Conservation (phyloP, 2,329 filamentous ascomycete species). For the Fusarium miscanthi region DNA sequence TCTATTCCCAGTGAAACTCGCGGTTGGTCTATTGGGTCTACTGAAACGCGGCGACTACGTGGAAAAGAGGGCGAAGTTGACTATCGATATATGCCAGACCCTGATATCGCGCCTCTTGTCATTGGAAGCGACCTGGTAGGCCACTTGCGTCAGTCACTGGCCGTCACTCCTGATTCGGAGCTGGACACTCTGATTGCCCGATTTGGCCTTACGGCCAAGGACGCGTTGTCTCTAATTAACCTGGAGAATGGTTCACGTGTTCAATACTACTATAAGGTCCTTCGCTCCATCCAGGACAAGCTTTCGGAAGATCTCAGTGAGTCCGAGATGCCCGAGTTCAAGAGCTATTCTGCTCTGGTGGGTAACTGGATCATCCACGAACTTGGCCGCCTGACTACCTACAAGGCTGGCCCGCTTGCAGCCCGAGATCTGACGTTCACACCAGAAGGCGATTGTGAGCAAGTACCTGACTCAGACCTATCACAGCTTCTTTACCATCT, state of each 20-base stretch:
- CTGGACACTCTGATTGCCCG: constrained; percentile 69
- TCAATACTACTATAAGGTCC: constrained; percentile 81
- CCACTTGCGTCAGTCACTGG: constrained; percentile 71
- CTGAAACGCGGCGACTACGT: constrained; percentile 81
- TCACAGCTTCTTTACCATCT: constrained; percentile 64
- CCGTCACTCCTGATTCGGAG: constrained; percentile 77
- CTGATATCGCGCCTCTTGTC: constrained; percentile 83
- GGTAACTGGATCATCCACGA: constrained; percentile 81
- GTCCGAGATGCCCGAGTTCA: constrained; percentile 42
- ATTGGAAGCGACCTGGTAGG: constrained; percentile 77
- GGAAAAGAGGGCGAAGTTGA: constrained; percentile 98
- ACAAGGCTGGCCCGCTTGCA: constrained; percentile 53
- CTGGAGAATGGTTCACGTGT: constrained; percentile 82
- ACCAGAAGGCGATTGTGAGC: constrained; percentile 58
- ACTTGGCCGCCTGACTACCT: constrained; percentile 73
- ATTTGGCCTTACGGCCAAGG: constrained; percentile 80
- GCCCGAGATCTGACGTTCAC: constrained; percentile 54
- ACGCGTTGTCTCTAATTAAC: constrained; percentile 82
- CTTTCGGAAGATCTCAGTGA: constrained; percentile 38
- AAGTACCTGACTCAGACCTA: constrained; percentile 60
- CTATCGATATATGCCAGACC: constrained; percentile 98
- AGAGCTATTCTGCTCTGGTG: constrained; percentile 58
- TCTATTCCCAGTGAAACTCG: constrained; percentile 86
- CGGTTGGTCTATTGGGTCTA: constrained; percentile 89
- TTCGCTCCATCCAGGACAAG: constrained; percentile 58